These are phyloP conservation scores for Phaeotremella fagi DNA, from an alignment of 768 basidiomycete genomes.

Conservation along the genomic window DNA sequence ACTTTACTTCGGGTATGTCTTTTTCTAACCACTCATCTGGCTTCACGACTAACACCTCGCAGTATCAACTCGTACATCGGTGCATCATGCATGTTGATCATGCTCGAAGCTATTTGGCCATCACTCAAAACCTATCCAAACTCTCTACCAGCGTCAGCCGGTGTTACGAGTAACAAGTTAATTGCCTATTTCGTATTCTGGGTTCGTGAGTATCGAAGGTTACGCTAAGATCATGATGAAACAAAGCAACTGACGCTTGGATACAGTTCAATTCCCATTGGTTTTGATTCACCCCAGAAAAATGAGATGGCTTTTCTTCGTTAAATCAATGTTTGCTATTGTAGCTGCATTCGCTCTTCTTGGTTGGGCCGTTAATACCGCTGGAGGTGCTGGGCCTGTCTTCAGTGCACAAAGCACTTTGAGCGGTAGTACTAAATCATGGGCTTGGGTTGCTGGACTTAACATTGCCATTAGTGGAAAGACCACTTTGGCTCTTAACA, in stretches of 20 bases:
- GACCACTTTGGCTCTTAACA: slow-evolving; percentile 52
- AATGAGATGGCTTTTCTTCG: slow-evolving; percentile 69
- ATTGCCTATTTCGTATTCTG: slow-evolving; percentile 46
- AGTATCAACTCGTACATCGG: slow-evolving; percentile 45
- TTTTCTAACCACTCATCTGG: background rate
- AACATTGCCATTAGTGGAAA: slow-evolving; percentile 74
- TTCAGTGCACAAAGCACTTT: slow-evolving; percentile 55
- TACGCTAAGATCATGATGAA: background rate
- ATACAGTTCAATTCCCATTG: slow-evolving; percentile 35
- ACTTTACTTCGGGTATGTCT: slow-evolving; percentile 59
- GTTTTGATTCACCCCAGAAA: slow-evolving; percentile 60
- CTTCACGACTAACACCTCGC: background rate
- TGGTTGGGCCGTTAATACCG: slow-evolving; percentile 69
- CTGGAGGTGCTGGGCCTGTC: slow-evolving; percentile 56
- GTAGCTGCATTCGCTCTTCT: slow-evolving; percentile 65
- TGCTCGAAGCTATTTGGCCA: slow-evolving; percentile 48
- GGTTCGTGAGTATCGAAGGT: slow-evolving; percentile 32
- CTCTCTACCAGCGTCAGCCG: slow-evolving; percentile 24
- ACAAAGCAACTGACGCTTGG: no score
- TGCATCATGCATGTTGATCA: slow-evolving; percentile 43
- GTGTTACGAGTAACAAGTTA: slow-evolving; percentile 37
- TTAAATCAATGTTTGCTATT: slow-evolving; percentile 63
- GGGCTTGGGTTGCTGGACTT: slow-evolving; percentile 72
- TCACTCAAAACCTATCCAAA: slow-evolving; percentile 26
- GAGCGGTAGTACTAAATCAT: slow-evolving; percentile 59